A percentile compares a stretch with the other conserved stretches of the same genome.
phyloP scores from a whole-genome alignment of 2,329 filamentous ascomycete species.

The Stemphylium beticola region DNA sequence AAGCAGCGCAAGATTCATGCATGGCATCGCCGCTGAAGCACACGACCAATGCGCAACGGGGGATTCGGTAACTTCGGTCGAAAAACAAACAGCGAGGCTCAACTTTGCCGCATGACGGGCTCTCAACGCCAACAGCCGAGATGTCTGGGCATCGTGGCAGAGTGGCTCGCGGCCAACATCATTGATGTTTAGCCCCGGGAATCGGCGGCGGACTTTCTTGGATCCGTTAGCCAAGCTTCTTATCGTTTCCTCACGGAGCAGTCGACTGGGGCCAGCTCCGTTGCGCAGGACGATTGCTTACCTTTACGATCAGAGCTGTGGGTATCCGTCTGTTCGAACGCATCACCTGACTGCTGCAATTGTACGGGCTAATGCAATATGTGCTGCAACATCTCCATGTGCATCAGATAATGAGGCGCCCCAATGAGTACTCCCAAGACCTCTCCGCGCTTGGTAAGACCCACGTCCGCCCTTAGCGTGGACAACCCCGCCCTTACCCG shows the following conservation, averaged over 20 bases:
- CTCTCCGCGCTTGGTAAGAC: slow-evolving; percentile 34
- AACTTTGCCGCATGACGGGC: background rate
- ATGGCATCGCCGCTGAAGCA: background rate
- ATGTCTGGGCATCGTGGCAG: slow-evolving; percentile 40
- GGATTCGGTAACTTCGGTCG: slow-evolving; percentile 8
- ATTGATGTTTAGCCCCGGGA: slow-evolving; percentile 20
- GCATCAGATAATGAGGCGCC: slow-evolving; percentile 25
- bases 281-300: background rate
- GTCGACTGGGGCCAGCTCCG: slow-evolving; percentile 11
- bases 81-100: slow-evolving; percentile 2
- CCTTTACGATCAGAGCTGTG: slow-evolving; percentile 7
- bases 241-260: slow-evolving; percentile 25
- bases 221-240: slow-evolving; percentile 43
- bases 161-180: slow-evolving; percentile 17
- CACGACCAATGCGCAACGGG: slow-evolving; percentile 1
- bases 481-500: slow-evolving; percentile 37
- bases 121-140: slow-evolving; percentile 30
- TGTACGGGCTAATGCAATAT: slow-evolving; percentile 2
- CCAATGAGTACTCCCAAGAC: slow-evolving; percentile 27
- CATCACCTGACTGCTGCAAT: slow-evolving; percentile 10
- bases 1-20: background rate
- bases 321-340: background rate
- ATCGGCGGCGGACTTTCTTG: slow-evolving; percentile 36
- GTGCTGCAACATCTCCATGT: background rate
- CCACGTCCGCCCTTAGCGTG: slow-evolving; percentile 41